Percentiles rank a stretch among this genome's conserved stretches.
Conservation (phyloP, 1,139 yeast species). For the Diutina rugosa region DNA sequence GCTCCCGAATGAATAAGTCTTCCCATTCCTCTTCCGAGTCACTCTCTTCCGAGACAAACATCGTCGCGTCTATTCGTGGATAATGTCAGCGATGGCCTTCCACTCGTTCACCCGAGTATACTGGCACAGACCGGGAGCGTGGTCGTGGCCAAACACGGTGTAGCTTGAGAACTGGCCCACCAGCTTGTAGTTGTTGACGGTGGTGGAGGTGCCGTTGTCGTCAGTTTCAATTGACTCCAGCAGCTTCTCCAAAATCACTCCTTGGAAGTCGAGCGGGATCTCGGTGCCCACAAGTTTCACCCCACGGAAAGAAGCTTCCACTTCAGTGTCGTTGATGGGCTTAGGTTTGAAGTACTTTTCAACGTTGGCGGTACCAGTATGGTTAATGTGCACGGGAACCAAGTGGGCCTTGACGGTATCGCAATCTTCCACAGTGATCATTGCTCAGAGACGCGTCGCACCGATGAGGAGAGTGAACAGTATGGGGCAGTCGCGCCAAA, state of each 20-base stretch:
- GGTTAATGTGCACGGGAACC: slow-evolving; percentile 1
- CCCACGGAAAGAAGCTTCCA: neutral
- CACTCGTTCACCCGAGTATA: neutral
- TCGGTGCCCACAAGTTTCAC: neutral
- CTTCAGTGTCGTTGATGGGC: neutral
- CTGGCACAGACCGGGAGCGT: neutral
- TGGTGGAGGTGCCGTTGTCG: neutral
- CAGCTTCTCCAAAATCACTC: neutral
- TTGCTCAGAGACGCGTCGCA: neutral
- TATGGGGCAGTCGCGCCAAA: too few relatives aligned
- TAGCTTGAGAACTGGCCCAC: neutral
- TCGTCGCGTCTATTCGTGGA: neutral
- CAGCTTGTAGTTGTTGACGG: neutral
- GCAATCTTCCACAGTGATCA: neutral
- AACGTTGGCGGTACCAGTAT: neutral
- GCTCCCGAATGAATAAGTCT: neutral
- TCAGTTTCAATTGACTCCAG: neutral
- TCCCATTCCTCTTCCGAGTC: neutral
- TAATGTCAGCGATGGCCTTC: neutral
- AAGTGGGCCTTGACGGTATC: neutral
- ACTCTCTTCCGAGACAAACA: neutral
- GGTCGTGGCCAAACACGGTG: slow-evolving; percentile 1
- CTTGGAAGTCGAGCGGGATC: neutral
- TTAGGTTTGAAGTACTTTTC: neutral
- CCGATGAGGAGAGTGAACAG: neutral